Evolutionary conservation across 805 yeast species (phyloP).

Genomic region (Kregervanrija fluxuum): DNA sequence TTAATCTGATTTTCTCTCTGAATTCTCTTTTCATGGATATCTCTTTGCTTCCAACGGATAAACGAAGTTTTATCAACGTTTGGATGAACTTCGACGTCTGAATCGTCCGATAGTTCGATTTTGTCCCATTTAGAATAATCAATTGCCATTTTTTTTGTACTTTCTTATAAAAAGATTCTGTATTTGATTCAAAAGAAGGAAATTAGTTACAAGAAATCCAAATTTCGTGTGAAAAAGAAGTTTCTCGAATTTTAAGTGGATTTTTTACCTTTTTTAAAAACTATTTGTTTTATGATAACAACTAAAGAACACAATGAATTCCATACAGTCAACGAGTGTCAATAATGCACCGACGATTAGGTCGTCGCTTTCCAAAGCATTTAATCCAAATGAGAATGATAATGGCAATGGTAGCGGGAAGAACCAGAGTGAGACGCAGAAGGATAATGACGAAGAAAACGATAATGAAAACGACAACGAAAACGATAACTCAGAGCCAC

Average conservation of each 20-base stretch:
- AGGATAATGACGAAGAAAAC: constrained; percentile 9
- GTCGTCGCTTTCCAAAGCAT: constrained; percentile 9
- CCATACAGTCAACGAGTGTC: not conserved
- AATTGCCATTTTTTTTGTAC: constrained; percentile 31
- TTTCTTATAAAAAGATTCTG: not conserved
- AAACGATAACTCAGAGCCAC: constrained; percentile 1
- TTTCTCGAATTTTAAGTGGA: not conserved
- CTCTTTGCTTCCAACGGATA: constrained; percentile 94
- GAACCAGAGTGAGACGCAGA: constrained; percentile 12
- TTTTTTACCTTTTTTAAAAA: too few species aligned
- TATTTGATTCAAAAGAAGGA: not conserved
- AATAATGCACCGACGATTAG: constrained; percentile 5
- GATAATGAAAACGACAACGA: constrained; percentile 2
- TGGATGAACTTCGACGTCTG: constrained; percentile 96
- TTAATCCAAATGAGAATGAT: constrained; percentile 11
- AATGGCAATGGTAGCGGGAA: constrained; percentile 1
- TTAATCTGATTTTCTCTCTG: constrained; percentile 74
- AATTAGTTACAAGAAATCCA: not conserved
- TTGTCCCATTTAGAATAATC: constrained; percentile 99
- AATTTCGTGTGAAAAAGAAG: not conserved
- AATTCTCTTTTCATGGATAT: constrained; percentile 86
- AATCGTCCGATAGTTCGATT: constrained; percentile 91
- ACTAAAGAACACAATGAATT: too few species aligned
- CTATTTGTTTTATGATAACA: too few species aligned
- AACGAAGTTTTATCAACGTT: constrained; percentile 93